phyloP scores from a whole-genome alignment of 768 basidiomycete genomes.

The Pleurotus platypus region DNA sequence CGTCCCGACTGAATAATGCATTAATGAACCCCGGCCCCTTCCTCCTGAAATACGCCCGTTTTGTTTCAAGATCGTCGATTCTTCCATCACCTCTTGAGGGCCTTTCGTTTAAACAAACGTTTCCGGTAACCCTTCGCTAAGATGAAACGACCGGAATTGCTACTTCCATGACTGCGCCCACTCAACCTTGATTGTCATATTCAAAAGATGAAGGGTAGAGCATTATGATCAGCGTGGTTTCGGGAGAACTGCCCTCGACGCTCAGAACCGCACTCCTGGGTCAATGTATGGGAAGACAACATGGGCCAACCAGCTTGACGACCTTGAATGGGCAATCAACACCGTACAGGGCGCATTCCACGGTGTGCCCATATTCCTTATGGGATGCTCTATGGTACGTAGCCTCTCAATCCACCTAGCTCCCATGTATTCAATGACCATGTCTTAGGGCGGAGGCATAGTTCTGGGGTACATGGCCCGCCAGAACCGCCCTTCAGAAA shows the following conservation, averaged over 20 bases:
- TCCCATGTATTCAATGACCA: not conserved
- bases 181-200: too few relatives aligned
- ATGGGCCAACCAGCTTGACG: slow-evolving; percentile 56
- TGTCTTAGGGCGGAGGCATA: slow-evolving; percentile 62
- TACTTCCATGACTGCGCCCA: too few relatives aligned
- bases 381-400: slow-evolving; percentile 77
- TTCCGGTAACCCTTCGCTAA: too few relatives aligned
- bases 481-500: slow-evolving; percentile 27
- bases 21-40: too few relatives aligned
- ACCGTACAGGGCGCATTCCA: slow-evolving; percentile 41
- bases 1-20: too few relatives aligned
- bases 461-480: slow-evolving; percentile 59
- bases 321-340: slow-evolving; percentile 68
- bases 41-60: too few relatives aligned
- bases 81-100: too few relatives aligned
- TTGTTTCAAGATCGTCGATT: too few relatives aligned
- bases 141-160: too few relatives aligned
- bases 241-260: slow-evolving; percentile 68
- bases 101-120: too few relatives aligned
- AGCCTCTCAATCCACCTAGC: not conserved
- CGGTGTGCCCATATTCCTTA: slow-evolving; percentile 59
- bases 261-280: slow-evolving; percentile 46
- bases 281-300: slow-evolving; percentile 64
- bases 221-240: slow-evolving; percentile 75
- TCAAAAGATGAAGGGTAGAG: too few relatives aligned